Conservation (phyloP, 768 basidiomycete genomes). For the Boletus subcaerulescens region DNA sequence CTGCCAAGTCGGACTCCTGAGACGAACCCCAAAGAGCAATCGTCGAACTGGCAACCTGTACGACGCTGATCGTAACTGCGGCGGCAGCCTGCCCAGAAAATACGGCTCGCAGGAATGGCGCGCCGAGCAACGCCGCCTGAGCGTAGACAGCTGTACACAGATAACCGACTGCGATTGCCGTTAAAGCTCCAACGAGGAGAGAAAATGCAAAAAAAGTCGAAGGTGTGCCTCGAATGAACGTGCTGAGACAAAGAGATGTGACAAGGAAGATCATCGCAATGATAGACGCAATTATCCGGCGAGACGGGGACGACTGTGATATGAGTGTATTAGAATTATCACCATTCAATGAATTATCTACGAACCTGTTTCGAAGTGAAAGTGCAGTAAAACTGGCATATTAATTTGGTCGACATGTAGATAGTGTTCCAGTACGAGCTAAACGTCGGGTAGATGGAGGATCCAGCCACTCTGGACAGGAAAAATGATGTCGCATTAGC, state of each 20-base stretch:
- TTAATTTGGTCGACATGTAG: neutral
- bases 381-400: neutral
- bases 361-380: neutral
- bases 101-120: neutral
- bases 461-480: neutral
- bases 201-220: neutral
- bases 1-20: neutral
- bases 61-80: neutral
- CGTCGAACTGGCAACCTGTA: neutral
- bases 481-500: neutral
- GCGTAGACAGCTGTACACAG: neutral
- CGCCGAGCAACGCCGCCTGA: neutral
- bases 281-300: neutral
- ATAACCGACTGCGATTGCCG: neutral
- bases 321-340: neutral
- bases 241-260: neutral
- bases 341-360: neutral
- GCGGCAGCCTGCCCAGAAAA: neutral
- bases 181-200: neutral
- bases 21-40: neutral
- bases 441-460: neutral
- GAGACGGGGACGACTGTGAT: neutral
- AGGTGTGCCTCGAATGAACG: neutral
- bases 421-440: neutral
- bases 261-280: neutral